These are phyloP conservation scores for Keqinozyma sinolaborantium DNA, from an alignment of 1,139 yeast species.

Conservation along the genomic window DNA sequence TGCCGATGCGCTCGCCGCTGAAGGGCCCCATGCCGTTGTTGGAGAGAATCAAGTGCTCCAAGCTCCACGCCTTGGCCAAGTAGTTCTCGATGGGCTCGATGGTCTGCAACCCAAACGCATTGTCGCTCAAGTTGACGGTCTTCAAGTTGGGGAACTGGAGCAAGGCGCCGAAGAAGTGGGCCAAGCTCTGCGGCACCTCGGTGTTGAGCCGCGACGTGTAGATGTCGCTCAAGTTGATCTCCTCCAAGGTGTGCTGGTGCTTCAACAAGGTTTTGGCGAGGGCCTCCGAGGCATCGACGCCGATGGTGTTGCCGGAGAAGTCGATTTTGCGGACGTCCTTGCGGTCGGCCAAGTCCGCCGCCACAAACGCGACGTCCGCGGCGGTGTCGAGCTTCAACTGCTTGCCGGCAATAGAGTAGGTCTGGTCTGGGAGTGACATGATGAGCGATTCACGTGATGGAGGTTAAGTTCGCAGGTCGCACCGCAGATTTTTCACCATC, in stretches of 20 bases:
- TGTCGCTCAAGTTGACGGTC: conserved; percentile 83
- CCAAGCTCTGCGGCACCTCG: conserved; percentile 86
- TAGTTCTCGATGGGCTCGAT: conserved; percentile 84
- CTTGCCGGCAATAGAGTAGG: conserved; percentile 66
- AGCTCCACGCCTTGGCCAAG: conserved; percentile 68
- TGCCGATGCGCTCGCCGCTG: conserved; percentile 93
- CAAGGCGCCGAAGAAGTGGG: conserved; percentile 68
- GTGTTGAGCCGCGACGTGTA: conserved; percentile 93
- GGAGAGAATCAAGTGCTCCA: conserved; percentile 82
- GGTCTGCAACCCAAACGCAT: conserved; percentile 95
- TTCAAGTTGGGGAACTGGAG: conserved; percentile 64
- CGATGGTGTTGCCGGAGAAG: conserved; percentile 90
- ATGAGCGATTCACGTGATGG: no score
- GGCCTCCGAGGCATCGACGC: conserved; percentile 79
- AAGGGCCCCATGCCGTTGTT: conserved; percentile 98
- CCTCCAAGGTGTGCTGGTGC: conserved; percentile 50
- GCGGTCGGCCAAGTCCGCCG: conserved; percentile 8
- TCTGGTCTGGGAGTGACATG: no score
- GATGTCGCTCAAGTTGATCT: conserved; percentile 82
- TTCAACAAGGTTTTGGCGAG: conserved; percentile 59
- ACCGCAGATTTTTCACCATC: no score
- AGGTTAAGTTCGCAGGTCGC: no score
- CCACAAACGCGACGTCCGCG: conserved; percentile 55
- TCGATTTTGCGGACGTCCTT: conserved; percentile 56
- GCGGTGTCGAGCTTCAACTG: conserved; percentile 71